phyloP scores from a whole-genome alignment of 345 rosid species.

The Boechera stricta region DNA sequence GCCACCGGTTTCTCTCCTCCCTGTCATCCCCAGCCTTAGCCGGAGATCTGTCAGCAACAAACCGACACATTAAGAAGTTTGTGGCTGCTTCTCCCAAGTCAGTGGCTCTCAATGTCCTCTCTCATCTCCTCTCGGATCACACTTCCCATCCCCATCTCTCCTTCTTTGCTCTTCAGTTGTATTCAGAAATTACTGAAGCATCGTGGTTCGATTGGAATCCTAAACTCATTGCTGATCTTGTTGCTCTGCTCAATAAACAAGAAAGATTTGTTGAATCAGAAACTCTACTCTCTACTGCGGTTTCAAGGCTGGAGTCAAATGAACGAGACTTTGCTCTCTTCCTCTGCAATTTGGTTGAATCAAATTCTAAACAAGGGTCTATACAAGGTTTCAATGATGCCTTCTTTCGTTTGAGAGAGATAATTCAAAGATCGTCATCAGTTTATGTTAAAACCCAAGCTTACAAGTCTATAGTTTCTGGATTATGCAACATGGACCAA shows the following conservation, averaged over 20 bases:
- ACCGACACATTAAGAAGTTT: conserved; percentile 73
- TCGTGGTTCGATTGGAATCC: conserved; percentile 90
- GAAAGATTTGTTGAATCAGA: conserved; percentile 55
- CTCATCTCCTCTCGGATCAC: conserved; percentile 71
- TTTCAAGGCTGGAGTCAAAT: conserved; percentile 49
- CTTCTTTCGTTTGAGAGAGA: conserved; percentile 47
- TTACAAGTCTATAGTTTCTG: conserved; percentile 63
- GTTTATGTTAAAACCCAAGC: conserved; percentile 67
- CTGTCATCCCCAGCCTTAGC: conserved; percentile 48
- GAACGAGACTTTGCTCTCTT: conserved; percentile 60
- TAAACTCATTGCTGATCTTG: conserved; percentile 69
- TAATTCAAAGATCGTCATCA: conserved; percentile 56
- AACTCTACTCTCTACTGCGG: conserved; percentile 47
- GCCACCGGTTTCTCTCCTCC: conserved; percentile 60
- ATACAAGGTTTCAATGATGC: conserved; percentile 56
- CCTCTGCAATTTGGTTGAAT: conserved; percentile 66
- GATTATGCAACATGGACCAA: conserved; percentile 69
- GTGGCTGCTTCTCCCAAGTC: conserved; percentile 73
- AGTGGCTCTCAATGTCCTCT: conserved; percentile 70
- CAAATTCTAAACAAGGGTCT: conserved; percentile 52
- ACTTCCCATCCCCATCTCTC: conserved; percentile 57
- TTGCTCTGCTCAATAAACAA: conserved; percentile 64
- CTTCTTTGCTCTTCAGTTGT: conserved; percentile 60
- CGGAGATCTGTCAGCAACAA: conserved; percentile 54
- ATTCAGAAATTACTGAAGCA: conserved; percentile 62